Base-by-base conservation (phyloP, 257 asterid genomes). In the Nicotiana tomentosiformis region DNA sequence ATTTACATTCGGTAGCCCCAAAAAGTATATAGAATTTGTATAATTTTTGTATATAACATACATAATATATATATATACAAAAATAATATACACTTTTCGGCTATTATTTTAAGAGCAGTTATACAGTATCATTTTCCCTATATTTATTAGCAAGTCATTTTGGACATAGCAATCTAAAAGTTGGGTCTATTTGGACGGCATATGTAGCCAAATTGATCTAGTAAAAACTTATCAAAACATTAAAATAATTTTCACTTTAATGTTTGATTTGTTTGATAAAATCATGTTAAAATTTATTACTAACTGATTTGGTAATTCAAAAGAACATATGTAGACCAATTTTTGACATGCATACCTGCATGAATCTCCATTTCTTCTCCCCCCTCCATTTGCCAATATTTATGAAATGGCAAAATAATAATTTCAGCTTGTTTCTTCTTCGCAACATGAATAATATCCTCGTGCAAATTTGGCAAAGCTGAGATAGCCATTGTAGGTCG, bases 381-480 rank as follows among this genome's bases (percentile, higher is more conserved):
- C n/a, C 78, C 65, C 0, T 66, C 88, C 15, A 11, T 80, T 77
- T 82, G 83, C 88, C 89, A 87, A 46, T 65, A 77, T 82, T 89
- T 89, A 78, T 89, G 85, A 23, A 87, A 87, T 0, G 88, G 89
- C 20, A 87, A 61, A 23, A 88, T 46, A 68, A 88, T 80, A 66
- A 85, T 10, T 2, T 56, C 65, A 1, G 82, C 86, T 20, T 82
- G 33, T 77, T 90, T 88, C 49, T 85, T 66, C 5, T 90, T 84
- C 1, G 89, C 91, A 68, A 84, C 78, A 23, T 84, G 88, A 81
- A 87, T 82, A 3, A 89, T 83, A 14, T 87, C 92, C 53, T 84
- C 87, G n/a, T 89, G 86, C 88, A 89, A 85, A 4, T 83, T 78
- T 5, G 87, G 16, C 18, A 87, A 58, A 35, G 79, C 35, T 1